Percentiles rank a stretch among this genome's conserved stretches.
Conservation (phyloP, 148 eudicot species). For the Cornus suecica region DNA sequence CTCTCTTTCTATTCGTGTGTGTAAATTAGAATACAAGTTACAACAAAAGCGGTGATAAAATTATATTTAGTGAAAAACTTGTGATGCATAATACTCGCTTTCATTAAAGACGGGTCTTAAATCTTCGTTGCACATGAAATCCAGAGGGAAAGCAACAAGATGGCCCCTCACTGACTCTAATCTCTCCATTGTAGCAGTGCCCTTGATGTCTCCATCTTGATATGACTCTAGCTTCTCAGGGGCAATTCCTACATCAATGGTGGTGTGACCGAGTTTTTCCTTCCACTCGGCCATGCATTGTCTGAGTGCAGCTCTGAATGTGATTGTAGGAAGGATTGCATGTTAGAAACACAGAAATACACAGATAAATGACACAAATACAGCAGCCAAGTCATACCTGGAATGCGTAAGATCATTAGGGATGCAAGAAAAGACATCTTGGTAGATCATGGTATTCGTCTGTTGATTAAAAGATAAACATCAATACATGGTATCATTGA, state of each 20-base stretch:
- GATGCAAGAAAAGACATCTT: constrained; percentile 93
- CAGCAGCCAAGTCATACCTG: constrained; percentile 41
- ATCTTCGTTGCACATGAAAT: constrained; percentile 92
- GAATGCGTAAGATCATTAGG: constrained; percentile 95
- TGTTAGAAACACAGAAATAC: not conserved
- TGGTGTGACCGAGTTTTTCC: constrained; percentile 89
- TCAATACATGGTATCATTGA: not conserved
- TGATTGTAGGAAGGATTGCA: not conserved
- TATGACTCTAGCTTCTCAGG: constrained; percentile 76
- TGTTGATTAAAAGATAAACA: constrained; percentile 25
- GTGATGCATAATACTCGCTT: constrained; percentile 96
- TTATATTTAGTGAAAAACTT: constrained; percentile 72
- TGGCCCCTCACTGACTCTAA: constrained; percentile 78
- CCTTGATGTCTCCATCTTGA: constrained; percentile 67
- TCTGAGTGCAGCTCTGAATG: constrained; percentile 68
- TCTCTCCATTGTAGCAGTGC: constrained; percentile 80
- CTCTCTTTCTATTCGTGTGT: not conserved
- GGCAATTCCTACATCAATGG: constrained; percentile 90
- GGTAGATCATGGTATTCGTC: constrained; percentile 97
- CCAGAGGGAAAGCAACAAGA: constrained; percentile 92
- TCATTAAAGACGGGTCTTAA: constrained; percentile 93
- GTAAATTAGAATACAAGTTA: not conserved
- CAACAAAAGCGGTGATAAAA: not conserved
- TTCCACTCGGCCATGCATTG: constrained; percentile 84
- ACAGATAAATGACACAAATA: not conserved